phyloP scores from a whole-genome alignment of 345 rosid species.

The Moricandia moricandioides region DNA sequence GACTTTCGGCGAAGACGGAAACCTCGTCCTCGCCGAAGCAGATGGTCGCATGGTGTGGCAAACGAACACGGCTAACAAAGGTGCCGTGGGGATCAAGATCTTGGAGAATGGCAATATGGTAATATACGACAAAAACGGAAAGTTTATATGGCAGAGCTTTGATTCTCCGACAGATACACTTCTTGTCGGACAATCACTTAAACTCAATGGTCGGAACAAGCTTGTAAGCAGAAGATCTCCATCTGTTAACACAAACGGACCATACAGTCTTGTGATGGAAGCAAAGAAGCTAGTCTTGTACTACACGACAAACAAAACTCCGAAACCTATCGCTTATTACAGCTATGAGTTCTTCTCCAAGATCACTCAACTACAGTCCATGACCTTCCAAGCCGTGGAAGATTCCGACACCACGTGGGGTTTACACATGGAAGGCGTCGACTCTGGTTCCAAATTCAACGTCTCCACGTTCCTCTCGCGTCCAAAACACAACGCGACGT shows the following conservation, averaged over 20 bases:
- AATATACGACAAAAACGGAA: constrained; percentile 42
- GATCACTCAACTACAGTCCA: not conserved
- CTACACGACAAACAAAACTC: constrained; percentile 6
- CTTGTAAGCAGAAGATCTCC: not conserved
- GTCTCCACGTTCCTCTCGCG: not conserved
- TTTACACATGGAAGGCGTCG: constrained; percentile 18
- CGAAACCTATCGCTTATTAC: not conserved
- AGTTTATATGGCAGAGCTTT: constrained; percentile 59
- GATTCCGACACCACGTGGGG: constrained; percentile 30
- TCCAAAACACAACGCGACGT: not conserved
- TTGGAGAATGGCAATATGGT: constrained; percentile 64
- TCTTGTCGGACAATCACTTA: constrained; percentile 20
- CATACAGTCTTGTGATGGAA: not conserved
- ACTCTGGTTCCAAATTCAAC: not conserved
- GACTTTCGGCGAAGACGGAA: constrained; percentile 49
- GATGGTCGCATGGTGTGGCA: constrained; percentile 65
- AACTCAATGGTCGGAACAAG: not conserved
- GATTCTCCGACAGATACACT: constrained; percentile 63
- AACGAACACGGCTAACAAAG: constrained; percentile 58
- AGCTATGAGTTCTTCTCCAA: not conserved
- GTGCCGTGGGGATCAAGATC: constrained; percentile 29
- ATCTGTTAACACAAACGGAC: not conserved
- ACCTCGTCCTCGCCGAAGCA: constrained; percentile 52
- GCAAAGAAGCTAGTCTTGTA: not conserved
- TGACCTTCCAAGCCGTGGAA: not conserved